Percentiles rank a stretch among this genome's conserved stretches.
Evolutionary conservation across 805 yeast species (phyloP).

Genomic region (Metschnikowia picachoensis): DNA sequence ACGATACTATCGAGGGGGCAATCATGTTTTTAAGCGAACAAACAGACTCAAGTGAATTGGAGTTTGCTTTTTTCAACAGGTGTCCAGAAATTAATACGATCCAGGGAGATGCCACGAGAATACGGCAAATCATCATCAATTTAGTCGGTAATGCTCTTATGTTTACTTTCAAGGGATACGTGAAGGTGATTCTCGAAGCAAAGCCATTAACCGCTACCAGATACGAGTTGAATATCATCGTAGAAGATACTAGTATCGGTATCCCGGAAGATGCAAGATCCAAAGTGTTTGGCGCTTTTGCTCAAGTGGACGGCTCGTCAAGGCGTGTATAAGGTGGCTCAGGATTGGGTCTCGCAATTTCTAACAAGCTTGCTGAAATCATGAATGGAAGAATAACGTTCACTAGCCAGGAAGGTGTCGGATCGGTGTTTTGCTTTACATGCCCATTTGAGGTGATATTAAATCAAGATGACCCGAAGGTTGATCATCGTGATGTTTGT

Average conservation of each 20-base stretch:
- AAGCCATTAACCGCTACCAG: conserved; percentile 26
- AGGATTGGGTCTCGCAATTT: conserved; percentile 48
- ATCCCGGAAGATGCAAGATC: conserved; percentile 42
- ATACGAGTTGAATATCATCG: conserved; percentile 37
- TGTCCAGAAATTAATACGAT: conserved; percentile 38
- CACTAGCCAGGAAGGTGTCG: conserved; percentile 44
- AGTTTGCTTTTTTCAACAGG: conserved; percentile 41
- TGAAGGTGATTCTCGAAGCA: conserved; percentile 34
- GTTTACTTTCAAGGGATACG: conserved; percentile 43
- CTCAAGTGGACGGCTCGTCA: conserved; percentile 55
- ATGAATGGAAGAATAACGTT: conserved; percentile 48
- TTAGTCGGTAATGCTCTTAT: conserved; percentile 53
- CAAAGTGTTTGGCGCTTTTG: conserved; percentile 49
- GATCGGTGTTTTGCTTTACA: conserved; percentile 43
- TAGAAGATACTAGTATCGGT: conserved; percentile 53
- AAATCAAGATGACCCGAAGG: conserved; percentile 11
- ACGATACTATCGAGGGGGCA: conserved; percentile 45
- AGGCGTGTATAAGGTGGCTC: conserved; percentile 51
- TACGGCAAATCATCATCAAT: conserved; percentile 49
- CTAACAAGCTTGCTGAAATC: conserved; percentile 44
- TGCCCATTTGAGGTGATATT: conserved; percentile 29
- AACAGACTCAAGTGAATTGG: conserved; percentile 40
- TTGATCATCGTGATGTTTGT: conserved; percentile 20
- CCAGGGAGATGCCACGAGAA: conserved; percentile 47
- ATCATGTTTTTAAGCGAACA: conserved; percentile 48